Evolutionary conservation across 1,284 basidiomycete genomes (phyloP), one percentile per base, ranked within the genome.

Genomic region (Pterulicium gracile): DNA sequence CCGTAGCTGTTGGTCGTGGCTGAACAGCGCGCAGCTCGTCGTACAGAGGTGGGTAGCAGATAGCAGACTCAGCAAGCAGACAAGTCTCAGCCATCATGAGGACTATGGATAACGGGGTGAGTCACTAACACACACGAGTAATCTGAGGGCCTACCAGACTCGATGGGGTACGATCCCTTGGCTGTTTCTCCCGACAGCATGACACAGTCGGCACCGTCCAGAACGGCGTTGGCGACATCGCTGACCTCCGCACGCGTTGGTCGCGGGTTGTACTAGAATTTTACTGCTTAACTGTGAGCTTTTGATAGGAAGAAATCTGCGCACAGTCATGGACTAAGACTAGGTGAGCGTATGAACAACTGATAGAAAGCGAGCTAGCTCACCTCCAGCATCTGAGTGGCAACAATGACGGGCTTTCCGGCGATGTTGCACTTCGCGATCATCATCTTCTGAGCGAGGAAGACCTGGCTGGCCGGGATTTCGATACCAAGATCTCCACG

Each of bases 371-470:
- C 34, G 42, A 35, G 47, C 39, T 46, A 48, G 62, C 74, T 58
- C 57, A 87, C 86, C 76, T 99, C 96, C 57, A 99, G 84, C 96
- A 99, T 98, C 69, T 99, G 96, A 15, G 96, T 99, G 17, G 96
- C 96, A 57, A 96, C 96, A 61, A 99, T 98, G 60, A 91, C 89
- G 45, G 96, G 94, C 75, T 99, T 97, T 58, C 93, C 93, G 47
- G 79, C 83, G 57, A 93, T 85, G 73, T 95, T 96, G 72, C 92
- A 96, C 72, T 97, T 97, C 53, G 93, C 81, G 57, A 97, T 98
- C 92, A 98, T 98, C 94, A 97, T 97, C 73, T 98, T 98, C 66
- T 98, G 94, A 18, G 94, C 94, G 60, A 96, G 75, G 75, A 98
- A 97, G 43, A 98, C 94, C 62, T 97, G 94, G 59, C 85, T 89